These are phyloP conservation scores for Noccaea caerulescens DNA, from an alignment of 345 rosid genomes.

Conservation along the genomic window DNA sequence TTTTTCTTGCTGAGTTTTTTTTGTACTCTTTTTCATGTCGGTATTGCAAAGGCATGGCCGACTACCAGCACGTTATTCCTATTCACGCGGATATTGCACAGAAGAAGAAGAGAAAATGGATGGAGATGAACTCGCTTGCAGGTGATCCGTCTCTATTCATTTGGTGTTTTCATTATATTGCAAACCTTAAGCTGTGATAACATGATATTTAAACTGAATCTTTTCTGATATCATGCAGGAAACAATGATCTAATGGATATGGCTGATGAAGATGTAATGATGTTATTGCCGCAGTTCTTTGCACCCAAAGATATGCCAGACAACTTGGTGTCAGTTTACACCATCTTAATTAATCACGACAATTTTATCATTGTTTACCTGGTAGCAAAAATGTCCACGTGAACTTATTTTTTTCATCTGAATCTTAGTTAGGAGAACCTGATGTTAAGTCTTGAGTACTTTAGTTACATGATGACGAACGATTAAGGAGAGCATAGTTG, in stretches of 20 bases:
- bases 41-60: conserved; percentile 72
- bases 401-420: conserved; percentile 20
- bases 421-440: not conserved
- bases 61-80: conserved; percentile 90
- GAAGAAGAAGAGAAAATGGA: conserved; percentile 68
- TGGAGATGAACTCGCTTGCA: conserved; percentile 56
- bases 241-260: conserved; percentile 62
- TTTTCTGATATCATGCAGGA: conserved; percentile 45
- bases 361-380: conserved; percentile 7
- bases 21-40: conserved; percentile 14
- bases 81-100: conserved; percentile 77
- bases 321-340: conserved; percentile 67
- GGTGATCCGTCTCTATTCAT: conserved; percentile 44
- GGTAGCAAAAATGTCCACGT: conserved; percentile 4
- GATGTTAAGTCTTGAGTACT: not conserved
- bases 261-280: conserved; percentile 85
- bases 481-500: conserved; percentile 8
- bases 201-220: not conserved
- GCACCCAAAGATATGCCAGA: conserved; percentile 81
- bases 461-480: not conserved
- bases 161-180: conserved; percentile 23
- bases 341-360: conserved; percentile 24
- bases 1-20: not conserved
- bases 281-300: conserved; percentile 79
- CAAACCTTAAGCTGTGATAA: not conserved